Evolutionary conservation across 1,139 yeast species (phyloP).

Genomic region (Hemisphaericaspora xylanilytica): DNA sequence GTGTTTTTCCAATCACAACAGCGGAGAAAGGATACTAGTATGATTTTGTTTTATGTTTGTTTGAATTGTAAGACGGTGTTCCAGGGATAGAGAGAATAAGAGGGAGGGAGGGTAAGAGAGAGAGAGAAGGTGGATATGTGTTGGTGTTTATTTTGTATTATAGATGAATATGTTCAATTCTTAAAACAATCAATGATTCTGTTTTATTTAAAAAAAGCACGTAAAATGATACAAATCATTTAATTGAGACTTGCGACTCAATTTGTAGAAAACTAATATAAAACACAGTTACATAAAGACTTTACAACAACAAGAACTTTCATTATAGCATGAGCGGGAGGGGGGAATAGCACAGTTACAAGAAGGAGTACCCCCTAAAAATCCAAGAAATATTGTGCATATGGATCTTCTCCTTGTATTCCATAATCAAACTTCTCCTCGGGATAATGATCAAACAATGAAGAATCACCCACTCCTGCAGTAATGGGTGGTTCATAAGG

Average conservation of each 20-base stretch:
- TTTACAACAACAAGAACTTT: background rate
- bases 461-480: constrained; percentile 61
- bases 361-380: constrained; percentile 40
- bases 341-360: no score
- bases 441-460: constrained; percentile 59
- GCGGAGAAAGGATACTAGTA: constrained; percentile 88
- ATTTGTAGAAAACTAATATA: background rate
- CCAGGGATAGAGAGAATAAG: constrained; percentile 14
- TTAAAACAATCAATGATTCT: no score
- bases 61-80: constrained; percentile 80
- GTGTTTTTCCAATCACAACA: constrained; percentile 98
- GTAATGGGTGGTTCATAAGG: constrained; percentile 66
- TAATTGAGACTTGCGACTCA: no score
- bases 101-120: background rate
- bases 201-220: no score
- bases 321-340: no score
- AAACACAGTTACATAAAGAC: background rate
- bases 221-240: no score
- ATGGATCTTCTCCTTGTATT: constrained; percentile 47
- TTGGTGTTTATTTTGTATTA: constrained; percentile 1
- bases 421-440: constrained; percentile 60
- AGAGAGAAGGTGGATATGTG: background rate
- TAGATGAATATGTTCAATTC: constrained; percentile 2
- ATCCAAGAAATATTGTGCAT: constrained; percentile 48
- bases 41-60: constrained; percentile 94